Evolutionary conservation across 139 green algal genomes (phyloP), one percentile per base, ranked within the genome.

Genomic region (Coccomyxa sp.): DNA sequence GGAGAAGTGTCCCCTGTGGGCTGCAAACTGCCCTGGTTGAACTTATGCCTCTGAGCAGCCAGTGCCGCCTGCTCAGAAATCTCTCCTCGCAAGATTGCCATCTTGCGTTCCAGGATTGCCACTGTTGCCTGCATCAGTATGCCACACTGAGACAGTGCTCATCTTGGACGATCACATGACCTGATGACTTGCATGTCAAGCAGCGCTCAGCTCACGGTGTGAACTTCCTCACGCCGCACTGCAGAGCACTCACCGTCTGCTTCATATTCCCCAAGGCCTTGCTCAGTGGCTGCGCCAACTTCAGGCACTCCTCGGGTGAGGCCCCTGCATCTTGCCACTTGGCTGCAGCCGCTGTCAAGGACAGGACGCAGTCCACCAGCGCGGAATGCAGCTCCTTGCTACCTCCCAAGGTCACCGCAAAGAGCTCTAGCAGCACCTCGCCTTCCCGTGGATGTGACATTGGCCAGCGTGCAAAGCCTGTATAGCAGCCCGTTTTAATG

Each of bases 41-140:
- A 84, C 70, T 84, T 84, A 75, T 84, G 76, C 44, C n/a, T 40
- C 54, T 77, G 38, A n/a, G 77, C 75, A 1, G 74, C 75, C 38
- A 75, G 70, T 39, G 75, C 80, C 31, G 80, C 80, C 69, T 78
- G 70, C 50, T 78, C 69, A 31, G 27, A 39, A 29, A 84, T 78
- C n/a, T 84, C 80, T 34, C 35, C 37, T 31, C 50, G n/a, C 70
- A 84, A 54, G 12, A 24, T n/a, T 8, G 69, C 75, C 80, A 84
- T 81, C 50, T 78, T 84, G 14, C 75, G 33, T 18, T 84, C 80
- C n/a, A 78, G 29, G 40, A 78, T 35, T 38, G 79, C 80, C 41
- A 78, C 74, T 41, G 10, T 33, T 36, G 73, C 73, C 73, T 68
- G 73, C 39, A n/a, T n/a, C n/a, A n/a, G n/a, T n/a, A n/a, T n/a